Conservation (phyloP, 2,329 filamentous ascomycete species). For the Alternaria solani region DNA sequence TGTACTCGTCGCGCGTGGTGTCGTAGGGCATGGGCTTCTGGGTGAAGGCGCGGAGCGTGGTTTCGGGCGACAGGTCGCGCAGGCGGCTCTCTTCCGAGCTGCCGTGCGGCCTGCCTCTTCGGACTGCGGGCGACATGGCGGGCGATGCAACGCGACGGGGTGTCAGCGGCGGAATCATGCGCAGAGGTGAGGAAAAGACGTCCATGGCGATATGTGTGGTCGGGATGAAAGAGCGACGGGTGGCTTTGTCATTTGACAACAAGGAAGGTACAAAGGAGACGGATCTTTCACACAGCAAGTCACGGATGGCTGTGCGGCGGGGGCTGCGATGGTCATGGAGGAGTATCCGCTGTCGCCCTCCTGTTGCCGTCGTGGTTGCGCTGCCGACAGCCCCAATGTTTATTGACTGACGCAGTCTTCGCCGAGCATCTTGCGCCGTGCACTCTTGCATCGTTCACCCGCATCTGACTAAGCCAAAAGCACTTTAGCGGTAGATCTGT, state of each 20-base stretch:
- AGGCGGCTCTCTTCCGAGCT: conserved; percentile 44
- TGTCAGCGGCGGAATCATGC: conserved; percentile 43
- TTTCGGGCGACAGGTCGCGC: conserved; percentile 51
- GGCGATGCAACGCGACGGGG: conserved; percentile 44
- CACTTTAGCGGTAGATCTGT: conserved; percentile 8
- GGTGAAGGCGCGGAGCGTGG: conserved; percentile 54
- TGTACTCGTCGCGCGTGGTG: conserved; percentile 52
- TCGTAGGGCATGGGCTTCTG: conserved; percentile 55
- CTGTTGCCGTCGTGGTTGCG: conserved; percentile 17
- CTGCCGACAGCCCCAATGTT: conserved; percentile 27
- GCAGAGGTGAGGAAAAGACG: conserved; percentile 40
- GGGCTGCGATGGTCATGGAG: conserved; percentile 29
- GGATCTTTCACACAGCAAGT: conserved; percentile 7
- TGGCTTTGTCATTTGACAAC: conserved; percentile 31
- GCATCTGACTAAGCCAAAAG: conserved; percentile 17
- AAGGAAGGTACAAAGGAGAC: conserved; percentile 16
- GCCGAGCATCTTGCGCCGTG: conserved; percentile 18
- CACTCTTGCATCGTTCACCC: conserved; percentile 14
- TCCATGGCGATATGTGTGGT: conserved; percentile 33
- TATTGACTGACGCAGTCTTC: conserved; percentile 19
- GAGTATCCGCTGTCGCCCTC: conserved; percentile 20
- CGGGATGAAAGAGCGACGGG: conserved; percentile 28
- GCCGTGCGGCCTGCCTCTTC: conserved; percentile 35
- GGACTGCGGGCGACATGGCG: conserved; percentile 43
- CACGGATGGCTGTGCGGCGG: conserved; percentile 5